Evolutionary conservation across 352 stramenopile genomes (phyloP), one percentile per base, ranked within the genome.

Genomic region (Globisporangium lucens): DNA sequence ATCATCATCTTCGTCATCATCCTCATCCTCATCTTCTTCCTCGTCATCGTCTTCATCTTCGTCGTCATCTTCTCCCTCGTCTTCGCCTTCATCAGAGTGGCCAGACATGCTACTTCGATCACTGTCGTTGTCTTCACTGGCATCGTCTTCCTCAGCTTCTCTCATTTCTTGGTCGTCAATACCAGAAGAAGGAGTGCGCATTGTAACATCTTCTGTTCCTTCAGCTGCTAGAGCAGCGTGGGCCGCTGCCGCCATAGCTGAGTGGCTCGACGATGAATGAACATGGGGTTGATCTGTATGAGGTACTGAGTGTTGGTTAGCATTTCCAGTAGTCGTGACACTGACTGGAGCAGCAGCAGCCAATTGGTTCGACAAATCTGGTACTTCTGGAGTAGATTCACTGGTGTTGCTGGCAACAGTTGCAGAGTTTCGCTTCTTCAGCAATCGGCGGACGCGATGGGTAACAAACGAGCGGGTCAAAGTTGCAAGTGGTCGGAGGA

Each of bases 391-490:
- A 22, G 22, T 22, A 12, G 56, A 24, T 41, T 35, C 24, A 56
- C 29, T 49, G 17, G 22, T 61, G 8, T 56, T 46, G 27, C 13
- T 57, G 20, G 30, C 43, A 9, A 29, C 56, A 17, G 33, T 51
- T 30, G 67, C 24, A 73, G 43, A 60, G 35, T 74, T 78, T 46
- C 74, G 73, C 65, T 94, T 94, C 55, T 89, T 85, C 30, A 90
- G 63, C 35, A 94, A 56, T 29, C 84, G 85, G 2, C 77, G 77
- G 10, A 94, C 73, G 15, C 85, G 82, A 33, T 94, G 82, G 0
- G 84, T 91, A 33, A 95, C 87, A 67, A 94, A 94, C 24, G 87
- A 85, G 20, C 89, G 82, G 0, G 87, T 95, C 35, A 96, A 65
- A 0, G 87, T 93, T 20, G 85, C 88, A 15, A 96, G 65, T 12